Base-by-base conservation (phyloP, 768 basidiomycete species). In the Pleurotus citrinopileatus region DNA sequence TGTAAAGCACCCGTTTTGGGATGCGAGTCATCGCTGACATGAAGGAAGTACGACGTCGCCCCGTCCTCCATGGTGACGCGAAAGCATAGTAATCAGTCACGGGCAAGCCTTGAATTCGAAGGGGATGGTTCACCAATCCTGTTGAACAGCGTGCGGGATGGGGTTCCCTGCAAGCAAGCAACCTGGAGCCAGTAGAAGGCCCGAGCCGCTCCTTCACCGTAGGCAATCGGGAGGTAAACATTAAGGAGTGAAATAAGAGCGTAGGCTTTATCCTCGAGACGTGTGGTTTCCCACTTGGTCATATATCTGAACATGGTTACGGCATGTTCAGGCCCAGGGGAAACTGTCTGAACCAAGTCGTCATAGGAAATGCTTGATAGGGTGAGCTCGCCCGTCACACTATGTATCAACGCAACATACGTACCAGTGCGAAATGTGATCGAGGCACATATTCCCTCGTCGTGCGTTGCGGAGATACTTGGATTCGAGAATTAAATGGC, bases 101-200 rank as follows among this genome's bases (percentile, higher is more conserved):
- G 6, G 13, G 29, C 29, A 32, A 32, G 29, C 29, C 6, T 32
- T 13, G 38, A 40, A 19, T 40, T 40, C 38, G 12, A 40, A 40
- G 15, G 13, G 19, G 12, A n/a, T 19, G 15, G 38, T 7, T 13
- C 19, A 19, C 38, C 38, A 7, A 7, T 12, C 38, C 38, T 12
- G 1, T 19, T 9, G 38, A 40, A 40, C 32, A 34, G 15, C 4
- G 20, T n/a, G 15, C 29, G 26, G 10, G 47, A 32, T 7, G 26
- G n/a, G 38, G 38, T 40, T 40, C 17, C 38, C 2, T 50, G 29
- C 5, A 25, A 3, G 32, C 47, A 50, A 5, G 26, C 28, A 22
- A 50, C 8, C 32, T 50, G 47, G n/a, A 50, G 47, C 13, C 47
- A 15, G 32, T 50, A 50, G 17, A 50, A 50, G 3, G 47, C 47